These are phyloP conservation scores for Arctium lappa DNA, from an alignment of 129 eudicot genomes.

Conservation along the genomic window DNA sequence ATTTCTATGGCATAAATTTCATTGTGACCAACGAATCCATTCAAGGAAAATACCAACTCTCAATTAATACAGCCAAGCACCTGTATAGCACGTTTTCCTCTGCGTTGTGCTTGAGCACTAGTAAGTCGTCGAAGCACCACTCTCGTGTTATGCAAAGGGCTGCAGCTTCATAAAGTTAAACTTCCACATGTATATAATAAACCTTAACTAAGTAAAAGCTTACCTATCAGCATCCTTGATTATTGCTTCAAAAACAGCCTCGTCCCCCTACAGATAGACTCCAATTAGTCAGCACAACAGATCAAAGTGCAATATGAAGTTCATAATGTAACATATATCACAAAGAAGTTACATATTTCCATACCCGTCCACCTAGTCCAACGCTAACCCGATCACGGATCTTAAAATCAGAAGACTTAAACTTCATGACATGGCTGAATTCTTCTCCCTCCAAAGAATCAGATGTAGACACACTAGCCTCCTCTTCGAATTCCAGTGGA, in stretches of 20 bases:
- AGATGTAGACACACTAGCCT: slow-evolving; percentile 25
- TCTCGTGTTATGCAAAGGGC: slow-evolving; percentile 78
- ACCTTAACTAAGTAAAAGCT: slow-evolving; percentile 14
- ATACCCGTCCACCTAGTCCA: slow-evolving; percentile 92
- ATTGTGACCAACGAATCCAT: not conserved
- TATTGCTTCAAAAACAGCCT: slow-evolving; percentile 82
- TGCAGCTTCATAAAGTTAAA: slow-evolving; percentile 38
- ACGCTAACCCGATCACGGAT: slow-evolving; percentile 78
- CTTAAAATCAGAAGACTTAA: slow-evolving; percentile 70
- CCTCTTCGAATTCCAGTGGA: slow-evolving; percentile 45
- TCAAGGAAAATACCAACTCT: not conserved
- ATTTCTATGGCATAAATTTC: not conserved
- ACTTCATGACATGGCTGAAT: slow-evolving; percentile 73
- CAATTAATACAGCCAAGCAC: slow-evolving; percentile 28
- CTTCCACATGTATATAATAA: slow-evolving; percentile 15
- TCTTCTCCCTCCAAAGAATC: slow-evolving; percentile 56
- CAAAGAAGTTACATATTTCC: not conserved
- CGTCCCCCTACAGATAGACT: slow-evolving; percentile 59
- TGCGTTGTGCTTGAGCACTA: slow-evolving; percentile 87
- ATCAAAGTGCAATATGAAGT: not conserved
- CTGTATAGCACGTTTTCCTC: slow-evolving; percentile 98
- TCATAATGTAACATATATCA: not conserved
- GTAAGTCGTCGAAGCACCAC: slow-evolving; percentile 84
- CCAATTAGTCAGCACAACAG: slow-evolving; percentile 15
- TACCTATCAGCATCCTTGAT: slow-evolving; percentile 70